These are phyloP conservation scores for Malus orientalis DNA, from an alignment of 306 rosid genomes.

Conservation along the genomic window DNA sequence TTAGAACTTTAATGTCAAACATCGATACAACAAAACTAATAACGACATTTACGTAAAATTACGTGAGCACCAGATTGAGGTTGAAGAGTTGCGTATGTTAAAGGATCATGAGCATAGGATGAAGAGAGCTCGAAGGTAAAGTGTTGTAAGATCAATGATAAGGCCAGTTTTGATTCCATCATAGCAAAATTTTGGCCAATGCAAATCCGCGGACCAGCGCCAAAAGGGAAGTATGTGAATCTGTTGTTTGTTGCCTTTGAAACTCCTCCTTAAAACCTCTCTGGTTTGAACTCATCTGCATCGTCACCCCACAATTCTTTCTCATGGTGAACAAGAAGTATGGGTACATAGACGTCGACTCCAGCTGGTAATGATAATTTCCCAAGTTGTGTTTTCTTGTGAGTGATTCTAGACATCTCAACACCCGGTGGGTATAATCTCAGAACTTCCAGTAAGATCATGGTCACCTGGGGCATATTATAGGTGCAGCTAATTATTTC, in stretches of 20 bases:
- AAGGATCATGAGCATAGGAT: conserved; percentile 23
- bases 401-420: neutral
- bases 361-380: conserved; percentile 35
- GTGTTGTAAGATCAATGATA: conserved; percentile 32
- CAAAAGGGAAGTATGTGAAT: conserved; percentile 42
- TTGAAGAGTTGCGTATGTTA: neutral
- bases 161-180: conserved; percentile 31
- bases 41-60: conserved; percentile 11
- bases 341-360: conserved; percentile 20
- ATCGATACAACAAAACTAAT: too few species aligned
- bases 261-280: conserved; percentile 48
- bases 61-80: conserved; percentile 34
- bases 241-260: conserved; percentile 36
- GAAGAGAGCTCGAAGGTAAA: conserved; percentile 5
- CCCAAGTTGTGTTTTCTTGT: neutral
- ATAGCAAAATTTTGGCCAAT: conserved; percentile 44
- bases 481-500: neutral
- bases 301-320: conserved; percentile 49
- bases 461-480: conserved; percentile 27
- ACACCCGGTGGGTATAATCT: conserved; percentile 38
- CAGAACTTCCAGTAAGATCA: conserved; percentile 44
- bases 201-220: conserved; percentile 60
- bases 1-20: too few species aligned
- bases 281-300: conserved; percentile 48
- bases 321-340: conserved; percentile 31